Evolutionary conservation across 208 protist species (phyloP).

Genomic region (Trichomonas tenax): DNA sequence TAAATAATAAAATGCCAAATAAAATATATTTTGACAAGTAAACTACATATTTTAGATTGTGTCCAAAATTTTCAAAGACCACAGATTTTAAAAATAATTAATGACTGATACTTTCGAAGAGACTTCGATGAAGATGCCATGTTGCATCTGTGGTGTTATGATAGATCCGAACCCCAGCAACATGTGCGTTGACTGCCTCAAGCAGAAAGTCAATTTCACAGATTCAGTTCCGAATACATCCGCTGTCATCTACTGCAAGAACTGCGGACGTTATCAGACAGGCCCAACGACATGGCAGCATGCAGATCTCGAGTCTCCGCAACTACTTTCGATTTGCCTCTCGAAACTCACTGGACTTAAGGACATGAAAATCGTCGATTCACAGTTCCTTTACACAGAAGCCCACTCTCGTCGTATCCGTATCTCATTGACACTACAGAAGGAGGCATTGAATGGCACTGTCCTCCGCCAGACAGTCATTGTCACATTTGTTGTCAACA

Average conservation of each 20-base stretch:
- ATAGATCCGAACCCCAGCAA: slow-evolving; percentile 5
- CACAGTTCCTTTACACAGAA: slow-evolving; percentile 14
- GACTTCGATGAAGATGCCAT: background rate
- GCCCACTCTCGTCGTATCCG: background rate
- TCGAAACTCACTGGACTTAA: background rate
- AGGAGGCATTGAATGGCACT: background rate
- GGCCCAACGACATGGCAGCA: background rate
- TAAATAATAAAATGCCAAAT: no score
- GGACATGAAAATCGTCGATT: background rate
- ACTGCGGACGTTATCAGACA: background rate
- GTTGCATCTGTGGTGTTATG: background rate
- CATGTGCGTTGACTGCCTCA: background rate
- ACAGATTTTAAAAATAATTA: background rate
- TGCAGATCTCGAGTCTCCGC: background rate
- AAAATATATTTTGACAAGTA: no score
- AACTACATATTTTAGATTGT: no score
- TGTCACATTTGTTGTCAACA: background rate
- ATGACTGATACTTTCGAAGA: background rate
- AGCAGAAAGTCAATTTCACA: background rate
- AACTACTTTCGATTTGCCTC: background rate
- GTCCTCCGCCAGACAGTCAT: background rate
- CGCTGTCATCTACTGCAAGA: background rate
- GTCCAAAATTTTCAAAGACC: no score
- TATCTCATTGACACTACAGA: background rate
- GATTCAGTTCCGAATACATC: background rate